Evolutionary conservation across 768 basidiomycete species (phyloP), one percentile per base, ranked within the genome.

Genomic region (Tubosaeta sp.): DNA sequence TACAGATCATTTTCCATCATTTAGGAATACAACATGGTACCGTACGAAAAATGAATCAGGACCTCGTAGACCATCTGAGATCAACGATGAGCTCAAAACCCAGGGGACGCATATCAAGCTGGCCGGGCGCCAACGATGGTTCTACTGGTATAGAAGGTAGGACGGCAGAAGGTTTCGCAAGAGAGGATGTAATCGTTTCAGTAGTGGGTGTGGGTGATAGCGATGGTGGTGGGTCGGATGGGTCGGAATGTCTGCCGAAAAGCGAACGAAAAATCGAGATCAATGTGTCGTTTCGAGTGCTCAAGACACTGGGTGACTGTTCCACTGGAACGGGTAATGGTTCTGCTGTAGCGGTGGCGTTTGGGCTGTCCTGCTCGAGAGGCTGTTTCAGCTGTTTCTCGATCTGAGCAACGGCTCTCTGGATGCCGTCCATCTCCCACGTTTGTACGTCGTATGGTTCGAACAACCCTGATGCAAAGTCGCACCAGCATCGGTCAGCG

Each of bases 401-500:
- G 47, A 77, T 64, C 41, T 66, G 65, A 35, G 63, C 65, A 55
- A 70, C 68, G 32, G 73, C 63, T 44, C 73, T 75, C 52, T 78
- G 71, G 13, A 91, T 75, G 59, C 86, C 88, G 51, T 77, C 66
- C 56, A 70, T 67, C 63, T 92, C 90, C 90, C 90, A 93, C 43
- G 75, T 76, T 31, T 86, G 80, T 43, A 84, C 73, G 56, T 91
- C 85, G 69, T 84, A 91, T 7, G 88, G 85, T 56, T 86, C 82
- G 59, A 92, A 93, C 53, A 90, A 72, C 13, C 77, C 76, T 16
- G 73, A 71, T 17, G 83, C 79, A 54, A 91, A 72, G 61, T 92
- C 90, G 58, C 90, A 92, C 91, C 91, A 93, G 63, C 91, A 93
- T 43, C 89, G 82, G 59, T 92, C 91, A 5, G 78, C 75, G 3